Evolutionary conservation across 2,329 filamentous ascomycete species (phyloP).

Genomic region (Xylariaceae sp.): DNA sequence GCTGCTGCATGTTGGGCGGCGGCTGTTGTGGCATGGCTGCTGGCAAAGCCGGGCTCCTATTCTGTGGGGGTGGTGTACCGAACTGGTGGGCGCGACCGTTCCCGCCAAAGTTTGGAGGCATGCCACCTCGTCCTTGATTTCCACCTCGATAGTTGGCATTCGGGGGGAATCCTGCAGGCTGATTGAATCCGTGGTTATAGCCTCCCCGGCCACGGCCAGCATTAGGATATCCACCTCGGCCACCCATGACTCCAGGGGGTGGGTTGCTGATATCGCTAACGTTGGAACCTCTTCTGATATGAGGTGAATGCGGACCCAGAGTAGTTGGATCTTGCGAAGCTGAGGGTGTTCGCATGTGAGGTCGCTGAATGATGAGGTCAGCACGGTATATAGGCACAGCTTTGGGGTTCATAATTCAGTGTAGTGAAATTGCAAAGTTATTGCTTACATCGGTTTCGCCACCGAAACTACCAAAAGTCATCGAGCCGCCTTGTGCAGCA

Average conservation of each 20-base stretch:
- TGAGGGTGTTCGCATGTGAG: conserved; percentile 63
- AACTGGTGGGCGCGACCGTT: conserved; percentile 31
- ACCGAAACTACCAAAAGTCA: conserved; percentile 79
- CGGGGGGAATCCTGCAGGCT: conserved; percentile 41
- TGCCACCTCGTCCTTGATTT: conserved; percentile 47
- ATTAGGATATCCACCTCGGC: conserved; percentile 43
- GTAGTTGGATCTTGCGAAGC: conserved; percentile 58
- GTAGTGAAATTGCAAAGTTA: background rate
- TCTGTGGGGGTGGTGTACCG: conserved; percentile 41
- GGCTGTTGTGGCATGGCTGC: conserved; percentile 63
- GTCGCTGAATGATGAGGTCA: conserved; percentile 40
- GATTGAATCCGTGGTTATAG: conserved; percentile 45
- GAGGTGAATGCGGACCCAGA: conserved; percentile 57
- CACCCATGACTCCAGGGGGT: conserved; percentile 35
- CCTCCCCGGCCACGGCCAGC: conserved; percentile 46
- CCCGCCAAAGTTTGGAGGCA: conserved; percentile 42
- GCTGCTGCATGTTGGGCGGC: conserved; percentile 46
- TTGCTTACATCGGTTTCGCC: conserved; percentile 74
- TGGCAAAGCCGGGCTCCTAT: conserved; percentile 39
- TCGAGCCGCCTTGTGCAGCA: conserved; percentile 56
- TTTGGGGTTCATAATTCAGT: too few relatives aligned
- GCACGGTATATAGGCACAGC: background rate
- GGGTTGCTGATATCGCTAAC: conserved; percentile 65
- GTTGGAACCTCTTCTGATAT: conserved; percentile 81
- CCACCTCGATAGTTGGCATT: conserved; percentile 33